Evolutionary conservation across 257 asterid species (phyloP).

Genomic region (Fraxinus anomala): DNA sequence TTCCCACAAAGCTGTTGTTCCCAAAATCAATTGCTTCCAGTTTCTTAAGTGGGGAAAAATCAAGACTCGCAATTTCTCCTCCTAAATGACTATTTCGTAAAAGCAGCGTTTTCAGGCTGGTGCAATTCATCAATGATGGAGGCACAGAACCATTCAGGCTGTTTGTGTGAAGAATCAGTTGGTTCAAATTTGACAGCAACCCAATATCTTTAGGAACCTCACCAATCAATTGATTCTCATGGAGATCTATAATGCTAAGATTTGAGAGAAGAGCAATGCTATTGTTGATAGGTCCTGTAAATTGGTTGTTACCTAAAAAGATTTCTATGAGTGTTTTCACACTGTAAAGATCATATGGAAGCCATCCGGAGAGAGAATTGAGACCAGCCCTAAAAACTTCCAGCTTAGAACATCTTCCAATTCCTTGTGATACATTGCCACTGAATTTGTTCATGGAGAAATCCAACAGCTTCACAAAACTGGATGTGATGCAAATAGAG

Average conservation of each 20-base stretch:
- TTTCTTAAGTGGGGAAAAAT: slow-evolving; percentile 43
- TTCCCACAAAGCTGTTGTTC: slow-evolving; percentile 47
- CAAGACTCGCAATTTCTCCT: slow-evolving; percentile 47
- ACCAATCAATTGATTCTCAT: slow-evolving; percentile 18
- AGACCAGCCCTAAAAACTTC: slow-evolving; percentile 20
- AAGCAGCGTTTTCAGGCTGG: slow-evolving; percentile 47
- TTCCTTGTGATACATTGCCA: not conserved
- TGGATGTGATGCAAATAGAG: not conserved
- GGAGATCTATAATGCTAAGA: slow-evolving; percentile 10
- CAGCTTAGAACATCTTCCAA: slow-evolving; percentile 17
- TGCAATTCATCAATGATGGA: slow-evolving; percentile 44
- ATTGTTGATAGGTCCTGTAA: slow-evolving; percentile 12
- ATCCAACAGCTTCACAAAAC: not conserved
- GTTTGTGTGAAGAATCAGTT: slow-evolving; percentile 16
- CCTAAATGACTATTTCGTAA: slow-evolving; percentile 46
- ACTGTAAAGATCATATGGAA: slow-evolving; percentile 17
- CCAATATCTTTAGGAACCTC: slow-evolving; percentile 21
- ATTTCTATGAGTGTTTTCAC: slow-evolving; percentile 5
- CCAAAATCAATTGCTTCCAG: slow-evolving; percentile 28
- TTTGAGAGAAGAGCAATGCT: slow-evolving; percentile 6
- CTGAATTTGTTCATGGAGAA: slow-evolving; percentile 14
- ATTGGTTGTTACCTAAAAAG: slow-evolving; percentile 6
- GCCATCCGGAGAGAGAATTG: slow-evolving; percentile 8
- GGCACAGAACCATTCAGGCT: slow-evolving; percentile 39
- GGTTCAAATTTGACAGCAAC: slow-evolving; percentile 1